A percentile compares a stretch with the other conserved stretches of the same genome.
Evolutionary conservation across 805 yeast genomes (phyloP).

Genomic region (Candida argentea): DNA sequence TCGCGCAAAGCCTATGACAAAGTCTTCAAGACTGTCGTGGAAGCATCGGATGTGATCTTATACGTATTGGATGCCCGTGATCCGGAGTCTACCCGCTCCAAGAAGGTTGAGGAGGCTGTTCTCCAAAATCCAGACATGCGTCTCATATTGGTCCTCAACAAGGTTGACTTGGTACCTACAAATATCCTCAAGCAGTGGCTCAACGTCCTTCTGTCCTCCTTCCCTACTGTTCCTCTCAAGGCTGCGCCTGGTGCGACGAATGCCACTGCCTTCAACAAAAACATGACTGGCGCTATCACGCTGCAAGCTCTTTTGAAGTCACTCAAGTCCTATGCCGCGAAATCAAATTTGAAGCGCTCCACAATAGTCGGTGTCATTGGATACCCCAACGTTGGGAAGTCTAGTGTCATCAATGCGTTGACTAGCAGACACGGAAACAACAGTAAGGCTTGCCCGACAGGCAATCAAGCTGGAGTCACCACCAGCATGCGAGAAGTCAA

Average conservation of each 20-base stretch:
- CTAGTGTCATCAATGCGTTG: constrained; percentile 85
- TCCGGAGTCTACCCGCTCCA: constrained; percentile 90
- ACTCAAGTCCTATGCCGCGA: constrained; percentile 75
- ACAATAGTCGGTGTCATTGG: constrained; percentile 94
- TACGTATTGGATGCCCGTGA: constrained; percentile 97
- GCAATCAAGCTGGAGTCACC: constrained; percentile 96
- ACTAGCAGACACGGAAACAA: constrained; percentile 69
- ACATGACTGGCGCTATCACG: constrained; percentile 60
- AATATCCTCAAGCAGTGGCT: constrained; percentile 79
- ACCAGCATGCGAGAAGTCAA: constrained; percentile 87
- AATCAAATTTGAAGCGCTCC: constrained; percentile 78
- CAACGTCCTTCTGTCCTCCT: constrained; percentile 61
- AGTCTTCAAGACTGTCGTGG: constrained; percentile 87
- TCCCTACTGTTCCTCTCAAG: constrained; percentile 87
- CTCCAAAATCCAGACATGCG: constrained; percentile 73
- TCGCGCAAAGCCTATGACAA: constrained; percentile 90
- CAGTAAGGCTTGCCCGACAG: constrained; percentile 83
- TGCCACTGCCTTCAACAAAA: constrained; percentile 59
- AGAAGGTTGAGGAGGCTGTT: constrained; percentile 84
- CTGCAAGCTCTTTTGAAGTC: constrained; percentile 68
- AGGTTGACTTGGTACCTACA: constrained; percentile 87
- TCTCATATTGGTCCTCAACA: constrained; percentile 76
- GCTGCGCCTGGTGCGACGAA: constrained; percentile 71
- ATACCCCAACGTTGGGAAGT: constrained; percentile 95
- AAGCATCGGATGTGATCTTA: constrained; percentile 79